Base-by-base conservation (phyloP, 2,329 filamentous ascomycete genomes). In the Cadophora sp. region DNA sequence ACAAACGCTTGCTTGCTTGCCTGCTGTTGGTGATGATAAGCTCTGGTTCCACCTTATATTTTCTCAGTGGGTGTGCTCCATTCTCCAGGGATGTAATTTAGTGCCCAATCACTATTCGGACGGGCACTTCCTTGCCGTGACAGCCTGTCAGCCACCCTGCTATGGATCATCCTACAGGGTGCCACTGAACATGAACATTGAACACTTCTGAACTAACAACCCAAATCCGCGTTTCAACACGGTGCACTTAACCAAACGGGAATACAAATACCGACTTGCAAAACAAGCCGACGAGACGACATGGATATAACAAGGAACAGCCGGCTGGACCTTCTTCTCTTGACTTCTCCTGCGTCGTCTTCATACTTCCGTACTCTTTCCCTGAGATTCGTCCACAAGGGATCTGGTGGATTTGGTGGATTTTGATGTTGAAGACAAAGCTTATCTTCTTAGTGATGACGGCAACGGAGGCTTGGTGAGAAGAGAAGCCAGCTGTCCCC, bases 61-160 rank as follows among this genome's bases (percentile, higher is more conserved):
- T 33, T 55, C 27, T 36, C 51, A 55, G 51, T 55, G 51, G 53
- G n/a, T 56, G 53, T 39, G 22, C 9, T 41, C 53, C 20, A 30
- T 20, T 41, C 18, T 56, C 14, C n/a, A 56, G 53, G 30, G 48
- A 51, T 51, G n/a, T 56, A n/a, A 22, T 20, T 22, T 56, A 56
- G 53, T 56, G 30, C 33, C 53, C 53, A 56, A 56, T 56, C 53
- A 24, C 18, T 36, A 16, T 56, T 41, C 8, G 53, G 53, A 56
- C 33, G 8, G 30, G 53, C 33, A 41, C 33, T 22, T 39, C 9
- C 18, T 56, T 56, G 30, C 33, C 53, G 33, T 56, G 53, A 39
- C 8, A n/a, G 27, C 33, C n/a, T 39, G 33, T 56, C 53, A 56
- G 53, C 33, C 30, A 41, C 30, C 20, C n/a, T 56, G 8, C 30